phyloP scores from a whole-genome alignment of 192 early-diverging fungal species.

The Coemansia aciculifera region DNA sequence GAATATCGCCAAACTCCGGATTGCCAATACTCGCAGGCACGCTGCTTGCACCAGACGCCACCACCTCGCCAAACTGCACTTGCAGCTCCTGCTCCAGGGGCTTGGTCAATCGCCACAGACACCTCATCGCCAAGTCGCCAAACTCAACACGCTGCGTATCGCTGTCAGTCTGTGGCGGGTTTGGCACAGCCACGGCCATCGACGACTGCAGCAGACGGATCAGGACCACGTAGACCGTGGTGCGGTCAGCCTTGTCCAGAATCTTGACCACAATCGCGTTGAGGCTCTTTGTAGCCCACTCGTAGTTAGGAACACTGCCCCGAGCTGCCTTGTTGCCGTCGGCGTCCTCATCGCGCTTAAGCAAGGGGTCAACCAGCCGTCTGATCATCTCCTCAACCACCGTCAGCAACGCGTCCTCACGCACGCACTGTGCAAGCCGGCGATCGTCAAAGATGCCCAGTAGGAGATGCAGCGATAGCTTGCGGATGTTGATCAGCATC shows the following conservation, averaged over 20 bases:
- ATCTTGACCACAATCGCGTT: slow-evolving; percentile 91
- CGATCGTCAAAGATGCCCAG: slow-evolving; percentile 74
- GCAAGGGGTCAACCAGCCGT: slow-evolving; percentile 75
- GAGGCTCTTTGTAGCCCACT: slow-evolving; percentile 31
- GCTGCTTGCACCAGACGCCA: slow-evolving; percentile 25
- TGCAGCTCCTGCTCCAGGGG: slow-evolving; percentile 71
- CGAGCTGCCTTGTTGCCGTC: slow-evolving; percentile 3
- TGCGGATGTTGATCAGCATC: slow-evolving; percentile 67
- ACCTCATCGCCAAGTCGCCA: slow-evolving; percentile 92
- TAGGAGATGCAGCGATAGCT: slow-evolving; percentile 60
- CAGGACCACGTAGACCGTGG: slow-evolving; percentile 72
- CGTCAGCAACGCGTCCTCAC: slow-evolving; percentile 63
- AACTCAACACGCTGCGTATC: slow-evolving; percentile 65
- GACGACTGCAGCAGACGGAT: slow-evolving; percentile 65
- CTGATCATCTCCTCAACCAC: slow-evolving; percentile 77
- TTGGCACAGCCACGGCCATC: slow-evolving; percentile 59
- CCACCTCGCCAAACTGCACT: slow-evolving; percentile 60
- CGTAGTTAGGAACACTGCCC: neutral
- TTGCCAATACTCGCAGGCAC: slow-evolving; percentile 8
- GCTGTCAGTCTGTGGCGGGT: slow-evolving; percentile 50
- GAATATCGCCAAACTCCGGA: slow-evolving; percentile 11
- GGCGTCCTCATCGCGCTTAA: slow-evolving; percentile 53
- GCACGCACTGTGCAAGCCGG: slow-evolving; percentile 65
- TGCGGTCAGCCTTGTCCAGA: slow-evolving; percentile 84
- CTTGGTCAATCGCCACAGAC: slow-evolving; percentile 95